Conservation (phyloP, 2,329 filamentous ascomycete genomes). For the Cadophora sp. region DNA sequence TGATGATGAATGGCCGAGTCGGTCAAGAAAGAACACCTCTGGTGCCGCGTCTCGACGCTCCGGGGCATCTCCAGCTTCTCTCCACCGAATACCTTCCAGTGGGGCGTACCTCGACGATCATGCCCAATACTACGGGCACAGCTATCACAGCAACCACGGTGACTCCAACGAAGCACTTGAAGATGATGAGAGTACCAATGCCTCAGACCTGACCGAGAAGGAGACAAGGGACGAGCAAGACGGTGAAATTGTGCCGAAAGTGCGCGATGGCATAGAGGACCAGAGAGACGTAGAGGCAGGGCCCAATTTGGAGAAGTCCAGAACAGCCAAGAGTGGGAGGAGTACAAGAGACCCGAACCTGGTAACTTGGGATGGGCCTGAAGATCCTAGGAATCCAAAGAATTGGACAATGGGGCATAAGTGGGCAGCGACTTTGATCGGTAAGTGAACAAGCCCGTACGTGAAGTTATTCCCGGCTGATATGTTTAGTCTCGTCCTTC, state of each 20-base stretch:
- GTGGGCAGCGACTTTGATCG: slow-evolving; percentile 56
- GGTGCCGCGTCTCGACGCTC: slow-evolving; percentile 28
- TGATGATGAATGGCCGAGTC: slow-evolving; percentile 13
- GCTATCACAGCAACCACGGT: slow-evolving; percentile 22
- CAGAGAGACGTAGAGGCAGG: slow-evolving; percentile 38
- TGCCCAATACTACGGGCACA: slow-evolving; percentile 31
- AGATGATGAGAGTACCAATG: slow-evolving; percentile 26
- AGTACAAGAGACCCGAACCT: slow-evolving; percentile 39
- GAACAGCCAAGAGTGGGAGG: slow-evolving; percentile 34
- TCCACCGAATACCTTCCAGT: slow-evolving; percentile 32
- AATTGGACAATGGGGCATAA: slow-evolving; percentile 46
- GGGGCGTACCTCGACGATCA: slow-evolving; percentile 39
- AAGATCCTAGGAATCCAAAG: slow-evolving; percentile 42
- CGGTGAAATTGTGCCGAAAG: slow-evolving; percentile 33
- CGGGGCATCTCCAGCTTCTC: slow-evolving; percentile 20
- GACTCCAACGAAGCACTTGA: slow-evolving; percentile 10
- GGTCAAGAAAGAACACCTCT: slow-evolving; percentile 25
- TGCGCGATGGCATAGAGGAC: slow-evolving; percentile 37
- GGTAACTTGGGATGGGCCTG: slow-evolving; percentile 38
- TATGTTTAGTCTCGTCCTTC: slow-evolving; percentile 50
- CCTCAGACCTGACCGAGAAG: slow-evolving; percentile 27
- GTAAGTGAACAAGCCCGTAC: slow-evolving; percentile 21
- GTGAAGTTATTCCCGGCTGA: slow-evolving; percentile 2
- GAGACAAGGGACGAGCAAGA: slow-evolving; percentile 26
- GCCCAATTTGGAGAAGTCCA: slow-evolving; percentile 33